Conservation (phyloP, 2,329 filamentous ascomycete species). For the Pyricularia pennisetigena region DNA sequence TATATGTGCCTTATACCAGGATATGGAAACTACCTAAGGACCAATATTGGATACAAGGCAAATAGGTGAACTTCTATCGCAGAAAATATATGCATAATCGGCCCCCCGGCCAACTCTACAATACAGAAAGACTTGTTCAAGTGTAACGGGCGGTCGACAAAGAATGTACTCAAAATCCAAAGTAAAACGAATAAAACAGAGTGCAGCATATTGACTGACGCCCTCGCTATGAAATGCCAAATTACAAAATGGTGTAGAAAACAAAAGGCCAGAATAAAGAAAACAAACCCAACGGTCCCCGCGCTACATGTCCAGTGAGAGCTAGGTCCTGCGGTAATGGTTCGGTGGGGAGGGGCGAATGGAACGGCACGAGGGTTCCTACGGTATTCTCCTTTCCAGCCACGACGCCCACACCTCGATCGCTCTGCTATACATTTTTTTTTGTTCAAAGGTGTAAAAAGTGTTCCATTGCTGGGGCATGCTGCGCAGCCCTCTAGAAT, state of each 20-base stretch:
- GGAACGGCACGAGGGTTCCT: neutral
- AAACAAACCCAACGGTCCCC: neutral
- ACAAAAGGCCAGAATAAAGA: neutral
- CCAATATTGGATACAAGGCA: neutral
- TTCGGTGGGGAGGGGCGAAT: neutral
- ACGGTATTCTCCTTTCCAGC: neutral
- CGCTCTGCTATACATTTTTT: neutral
- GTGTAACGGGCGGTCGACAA: neutral
- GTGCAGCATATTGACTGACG: slow-evolving; percentile 1
- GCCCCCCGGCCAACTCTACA: neutral
- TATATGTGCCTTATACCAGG: neutral
- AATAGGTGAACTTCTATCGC: neutral
- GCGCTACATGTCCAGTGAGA: neutral
- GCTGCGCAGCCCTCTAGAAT: slow-evolving; percentile 43
- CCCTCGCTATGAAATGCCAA: slow-evolving; percentile 1
- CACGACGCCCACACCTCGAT: neutral
- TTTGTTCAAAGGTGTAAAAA: neutral
- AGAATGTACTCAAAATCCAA: neutral
- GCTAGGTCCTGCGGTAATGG: neutral
- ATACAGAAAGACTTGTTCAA: neutral
- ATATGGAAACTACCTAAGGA: neutral
- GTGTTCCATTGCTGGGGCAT: neutral
- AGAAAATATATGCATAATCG: neutral
- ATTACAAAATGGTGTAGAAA: neutral
- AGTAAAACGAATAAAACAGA: neutral